These are phyloP conservation scores for Diaporthe citrichinensis DNA, from an alignment of 2,329 filamentous ascomycete species.

Conservation along the genomic window DNA sequence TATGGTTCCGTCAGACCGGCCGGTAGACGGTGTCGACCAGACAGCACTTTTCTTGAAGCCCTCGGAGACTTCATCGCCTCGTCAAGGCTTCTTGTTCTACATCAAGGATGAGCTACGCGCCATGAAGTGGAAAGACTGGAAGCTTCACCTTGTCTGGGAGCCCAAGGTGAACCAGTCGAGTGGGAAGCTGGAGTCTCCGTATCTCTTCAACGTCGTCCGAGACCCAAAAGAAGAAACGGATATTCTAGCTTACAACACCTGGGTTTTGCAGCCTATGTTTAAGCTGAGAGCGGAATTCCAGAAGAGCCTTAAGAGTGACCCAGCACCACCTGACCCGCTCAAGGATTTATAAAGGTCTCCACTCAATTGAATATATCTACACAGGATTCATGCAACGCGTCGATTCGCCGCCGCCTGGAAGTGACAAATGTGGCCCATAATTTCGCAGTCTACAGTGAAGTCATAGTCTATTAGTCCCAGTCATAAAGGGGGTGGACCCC, in stretches of 20 bases:
- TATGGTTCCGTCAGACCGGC: conserved; percentile 46
- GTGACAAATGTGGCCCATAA: too few relatives aligned
- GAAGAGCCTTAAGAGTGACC: conserved; percentile 49
- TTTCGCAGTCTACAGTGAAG: too few relatives aligned
- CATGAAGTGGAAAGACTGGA: conserved; percentile 54
- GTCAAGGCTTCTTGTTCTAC: conserved; percentile 51
- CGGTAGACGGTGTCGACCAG: conserved; percentile 51
- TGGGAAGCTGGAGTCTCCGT: conserved; percentile 51
- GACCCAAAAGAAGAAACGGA: conserved; percentile 53
- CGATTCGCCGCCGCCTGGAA: too few relatives aligned
- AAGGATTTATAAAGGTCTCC: conserved; percentile 42
- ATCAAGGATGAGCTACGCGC: conserved; percentile 53
- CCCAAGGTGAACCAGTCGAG: conserved; percentile 52
- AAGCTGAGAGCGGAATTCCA: conserved; percentile 47
- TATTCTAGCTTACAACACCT: conserved; percentile 50
- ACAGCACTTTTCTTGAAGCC: conserved; percentile 48
- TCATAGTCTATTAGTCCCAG: too few relatives aligned
- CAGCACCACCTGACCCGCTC: conserved; percentile 51
- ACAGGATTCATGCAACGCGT: neutral
- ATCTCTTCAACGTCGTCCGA: conserved; percentile 50
- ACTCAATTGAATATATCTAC: too few relatives aligned
- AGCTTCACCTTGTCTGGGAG: conserved; percentile 53
- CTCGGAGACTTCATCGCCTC: conserved; percentile 37
- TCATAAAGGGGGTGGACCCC: too few relatives aligned
- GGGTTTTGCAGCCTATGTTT: conserved; percentile 51